phyloP scores from a whole-genome alignment of 2,329 filamentous ascomycete genomes.

The Calonectria pauciramosa region DNA sequence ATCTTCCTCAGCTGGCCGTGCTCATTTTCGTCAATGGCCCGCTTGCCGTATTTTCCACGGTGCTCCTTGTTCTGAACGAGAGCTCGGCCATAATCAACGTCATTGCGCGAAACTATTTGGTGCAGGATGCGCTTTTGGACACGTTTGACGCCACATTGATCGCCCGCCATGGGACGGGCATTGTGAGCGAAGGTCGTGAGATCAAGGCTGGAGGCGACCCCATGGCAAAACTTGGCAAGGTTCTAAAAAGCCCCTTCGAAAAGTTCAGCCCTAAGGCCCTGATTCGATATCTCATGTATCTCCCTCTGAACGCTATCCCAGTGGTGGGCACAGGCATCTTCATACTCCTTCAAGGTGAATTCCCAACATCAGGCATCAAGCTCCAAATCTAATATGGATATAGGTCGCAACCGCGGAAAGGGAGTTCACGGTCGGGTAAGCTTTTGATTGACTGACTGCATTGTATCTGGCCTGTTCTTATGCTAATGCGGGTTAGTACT shows the following conservation, averaged over 20 bases:
- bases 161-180: conserved; percentile 62
- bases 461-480: background rate
- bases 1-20: conserved; percentile 85
- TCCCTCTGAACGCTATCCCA: conserved; percentile 94
- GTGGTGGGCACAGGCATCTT: conserved; percentile 88
- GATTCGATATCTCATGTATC: conserved; percentile 84
- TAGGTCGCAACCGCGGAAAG: conserved; percentile 63
- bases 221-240: conserved; percentile 69
- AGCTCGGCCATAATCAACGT: conserved; percentile 70
- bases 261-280: conserved; percentile 73
- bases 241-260: conserved; percentile 70
- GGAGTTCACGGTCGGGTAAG: conserved; percentile 68
- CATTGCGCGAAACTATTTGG: conserved; percentile 77
- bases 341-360: conserved; percentile 78
- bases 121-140: conserved; percentile 87
- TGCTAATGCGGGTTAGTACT: conserved; percentile 73
- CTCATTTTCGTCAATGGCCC: conserved; percentile 89
- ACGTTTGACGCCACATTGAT: conserved; percentile 85
- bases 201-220: conserved; percentile 73
- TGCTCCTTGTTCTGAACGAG: conserved; percentile 76
- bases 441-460: conserved; percentile 6
- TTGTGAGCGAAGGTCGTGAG: conserved; percentile 83
- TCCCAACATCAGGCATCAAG: background rate
- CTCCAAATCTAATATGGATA: background rate
- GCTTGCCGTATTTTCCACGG: conserved; percentile 79